These are phyloP conservation scores for Tricholomella constricta DNA, from an alignment of 768 basidiomycete species.

Conservation along the genomic window DNA sequence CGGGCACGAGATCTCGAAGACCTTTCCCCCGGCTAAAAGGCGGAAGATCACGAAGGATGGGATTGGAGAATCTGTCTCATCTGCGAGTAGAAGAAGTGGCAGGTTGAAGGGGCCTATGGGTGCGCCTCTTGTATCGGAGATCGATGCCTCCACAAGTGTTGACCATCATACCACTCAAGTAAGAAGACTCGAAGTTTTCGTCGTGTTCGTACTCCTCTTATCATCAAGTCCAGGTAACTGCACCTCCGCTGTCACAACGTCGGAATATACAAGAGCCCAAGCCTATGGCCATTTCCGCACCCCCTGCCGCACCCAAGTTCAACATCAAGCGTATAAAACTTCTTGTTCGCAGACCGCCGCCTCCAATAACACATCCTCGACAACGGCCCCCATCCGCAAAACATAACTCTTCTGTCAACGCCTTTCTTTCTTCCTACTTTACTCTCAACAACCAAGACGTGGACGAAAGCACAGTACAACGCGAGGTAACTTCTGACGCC, in stretches of 20 bases:
- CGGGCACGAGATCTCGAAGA: not conserved
- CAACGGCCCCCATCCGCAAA: conserved; percentile 62
- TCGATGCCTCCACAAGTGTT: not conserved
- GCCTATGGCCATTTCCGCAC: conserved; percentile 11
- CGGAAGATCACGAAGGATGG: conserved; percentile 11
- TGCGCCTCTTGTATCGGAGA: conserved; percentile 4
- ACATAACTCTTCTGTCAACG: conserved; percentile 53
- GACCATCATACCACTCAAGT: not conserved
- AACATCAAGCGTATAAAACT: conserved; percentile 65
- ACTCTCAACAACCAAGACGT: conserved; percentile 53
- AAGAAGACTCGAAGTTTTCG: not conserved
- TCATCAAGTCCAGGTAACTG: conserved; percentile 1
- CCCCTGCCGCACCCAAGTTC: conserved; percentile 25
- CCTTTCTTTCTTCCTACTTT: conserved; percentile 65
- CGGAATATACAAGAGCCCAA: not conserved
- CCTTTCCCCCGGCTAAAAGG: conserved; percentile 6
- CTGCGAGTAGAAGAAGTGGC: conserved; percentile 16
- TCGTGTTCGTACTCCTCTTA: not conserved
- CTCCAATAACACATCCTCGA: conserved; percentile 60
- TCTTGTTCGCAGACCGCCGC: conserved; percentile 66
- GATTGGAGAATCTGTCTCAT: conserved; percentile 12
- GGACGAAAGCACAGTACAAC: conserved; percentile 30
- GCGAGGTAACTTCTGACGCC: conserved; percentile 31
- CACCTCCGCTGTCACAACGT: conserved; percentile 5
- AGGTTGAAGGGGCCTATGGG: conserved; percentile 13